Conservation (phyloP, 1,139 yeast species). For the Ogataea hybrid region DNA sequence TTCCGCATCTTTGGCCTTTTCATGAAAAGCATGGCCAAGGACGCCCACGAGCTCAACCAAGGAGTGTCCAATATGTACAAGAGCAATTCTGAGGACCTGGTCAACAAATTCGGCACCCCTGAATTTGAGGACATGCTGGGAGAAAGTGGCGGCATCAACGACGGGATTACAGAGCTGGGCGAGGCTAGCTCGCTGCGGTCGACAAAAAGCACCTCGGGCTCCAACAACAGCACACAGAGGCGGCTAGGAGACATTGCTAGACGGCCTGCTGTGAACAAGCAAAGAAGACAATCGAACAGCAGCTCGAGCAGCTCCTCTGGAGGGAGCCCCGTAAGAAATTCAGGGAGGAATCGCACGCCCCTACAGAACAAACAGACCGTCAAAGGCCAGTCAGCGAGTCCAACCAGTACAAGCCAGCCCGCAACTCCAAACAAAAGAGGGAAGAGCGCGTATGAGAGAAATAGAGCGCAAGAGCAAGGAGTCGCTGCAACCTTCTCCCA, state of each 20-base stretch:
- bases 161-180: slow-evolving; percentile 19
- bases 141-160: slow-evolving; percentile 24
- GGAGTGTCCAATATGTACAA: slow-evolving; percentile 26
- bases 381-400: slow-evolving; percentile 7
- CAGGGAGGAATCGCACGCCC: slow-evolving; percentile 24
- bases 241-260: slow-evolving; percentile 1
- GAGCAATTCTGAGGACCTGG: slow-evolving; percentile 12
- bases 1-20: slow-evolving; percentile 16
- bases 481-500: slow-evolving; percentile 5
- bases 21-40: slow-evolving; percentile 20
- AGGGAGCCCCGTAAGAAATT: slow-evolving; percentile 7
- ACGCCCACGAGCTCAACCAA: slow-evolving; percentile 24
- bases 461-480: slow-evolving; percentile 7
- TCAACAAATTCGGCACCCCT: slow-evolving; percentile 18
- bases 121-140: slow-evolving; percentile 19
- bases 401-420: slow-evolving; percentile 8
- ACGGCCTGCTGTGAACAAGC: neutral
- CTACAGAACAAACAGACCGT: slow-evolving; percentile 3
- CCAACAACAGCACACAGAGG: slow-evolving; percentile 9
- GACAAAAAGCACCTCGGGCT: slow-evolving; percentile 8
- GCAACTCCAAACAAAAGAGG: slow-evolving; percentile 6
- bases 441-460: slow-evolving; percentile 7
- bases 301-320: slow-evolving; percentile 11
- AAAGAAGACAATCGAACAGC: slow-evolving; percentile 3
- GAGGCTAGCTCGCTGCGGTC: slow-evolving; percentile 15